Evolutionary conservation across 2,329 filamentous ascomycete genomes (phyloP).

Genomic region (Sporothrix brasiliensis): DNA sequence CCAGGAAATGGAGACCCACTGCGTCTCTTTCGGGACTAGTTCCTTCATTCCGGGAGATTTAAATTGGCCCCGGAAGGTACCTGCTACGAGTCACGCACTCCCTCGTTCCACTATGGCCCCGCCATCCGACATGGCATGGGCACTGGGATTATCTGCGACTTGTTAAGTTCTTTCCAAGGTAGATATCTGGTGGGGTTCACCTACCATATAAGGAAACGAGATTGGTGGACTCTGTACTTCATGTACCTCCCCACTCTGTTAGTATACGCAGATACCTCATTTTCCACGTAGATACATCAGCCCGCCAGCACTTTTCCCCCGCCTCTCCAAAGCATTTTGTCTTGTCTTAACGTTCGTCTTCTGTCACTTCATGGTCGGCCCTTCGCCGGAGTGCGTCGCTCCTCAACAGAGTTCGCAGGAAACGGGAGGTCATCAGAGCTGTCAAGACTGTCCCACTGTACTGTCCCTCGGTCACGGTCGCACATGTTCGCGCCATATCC

Average conservation of each 20-base stretch:
- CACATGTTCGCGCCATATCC: constrained; percentile 8
- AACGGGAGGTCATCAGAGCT: background rate
- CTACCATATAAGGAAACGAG: constrained; percentile 19
- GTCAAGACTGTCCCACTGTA: constrained; percentile 4
- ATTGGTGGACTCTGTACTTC: background rate
- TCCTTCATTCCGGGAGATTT: constrained; percentile 36
- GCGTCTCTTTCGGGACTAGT: constrained; percentile 33
- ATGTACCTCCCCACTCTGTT: background rate
- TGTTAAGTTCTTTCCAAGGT: constrained; percentile 13
- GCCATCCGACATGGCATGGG: constrained; percentile 22
- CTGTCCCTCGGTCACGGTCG: constrained; percentile 1
- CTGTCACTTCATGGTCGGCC: background rate
- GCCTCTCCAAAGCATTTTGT: constrained; percentile 30
- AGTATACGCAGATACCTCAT: background rate
- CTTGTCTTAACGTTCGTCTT: constrained; percentile 23
- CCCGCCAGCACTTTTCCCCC: constrained; percentile 23
- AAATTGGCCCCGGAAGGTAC: constrained; percentile 34
- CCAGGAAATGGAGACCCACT: constrained; percentile 32
- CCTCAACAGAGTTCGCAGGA: background rate
- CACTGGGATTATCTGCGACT: background rate
- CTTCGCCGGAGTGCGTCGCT: background rate
- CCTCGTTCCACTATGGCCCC: background rate
- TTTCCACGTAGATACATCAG: background rate
- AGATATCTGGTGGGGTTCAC: constrained; percentile 29
- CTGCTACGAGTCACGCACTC: constrained; percentile 28